Percentiles rank a stretch among this genome's conserved stretches.
phyloP scores from a whole-genome alignment of 1,284 basidiomycete species.

The Coniferiporia weirii region DNA sequence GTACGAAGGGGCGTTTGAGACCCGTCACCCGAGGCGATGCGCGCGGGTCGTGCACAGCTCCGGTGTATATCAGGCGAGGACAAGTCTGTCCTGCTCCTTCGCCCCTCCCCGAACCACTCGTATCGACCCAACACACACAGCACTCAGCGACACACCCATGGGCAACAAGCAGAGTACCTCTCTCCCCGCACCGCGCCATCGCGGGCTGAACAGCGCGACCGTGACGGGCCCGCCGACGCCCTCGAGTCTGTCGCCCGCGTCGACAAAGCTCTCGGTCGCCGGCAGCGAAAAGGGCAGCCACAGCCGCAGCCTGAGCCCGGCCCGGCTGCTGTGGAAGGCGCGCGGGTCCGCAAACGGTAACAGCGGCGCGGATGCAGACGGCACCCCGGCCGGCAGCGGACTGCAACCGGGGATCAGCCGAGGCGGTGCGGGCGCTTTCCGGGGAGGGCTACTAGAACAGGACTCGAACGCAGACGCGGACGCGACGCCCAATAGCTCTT shows the following conservation, averaged over 20 bases:
- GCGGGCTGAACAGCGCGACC: neutral
- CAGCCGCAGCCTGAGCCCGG: neutral
- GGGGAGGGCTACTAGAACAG: too few relatives aligned
- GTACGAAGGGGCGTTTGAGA: too few relatives aligned
- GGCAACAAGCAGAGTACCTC: conserved; percentile 11
- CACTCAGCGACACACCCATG: neutral
- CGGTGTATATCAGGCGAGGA: too few relatives aligned
- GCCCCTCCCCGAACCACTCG: too few relatives aligned
- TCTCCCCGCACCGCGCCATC: neutral
- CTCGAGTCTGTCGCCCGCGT: neutral
- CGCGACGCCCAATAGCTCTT: neutral
- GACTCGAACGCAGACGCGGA: neutral
- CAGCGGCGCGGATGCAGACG: neutral
- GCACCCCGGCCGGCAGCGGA: neutral
- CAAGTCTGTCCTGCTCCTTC: too few relatives aligned
- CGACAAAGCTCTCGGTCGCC: neutral
- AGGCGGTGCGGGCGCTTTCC: neutral
- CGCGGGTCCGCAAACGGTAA: neutral
- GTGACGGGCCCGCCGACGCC: neutral
- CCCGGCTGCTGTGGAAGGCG: neutral
- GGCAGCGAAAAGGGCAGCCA: neutral
- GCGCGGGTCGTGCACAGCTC: too few relatives aligned
- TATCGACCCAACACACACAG: neutral
- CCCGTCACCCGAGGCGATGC: too few relatives aligned
- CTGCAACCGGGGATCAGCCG: neutral